Evolutionary conservation across 306 rosid genomes (phyloP).

Genomic region (Cucurbita ficifolia): DNA sequence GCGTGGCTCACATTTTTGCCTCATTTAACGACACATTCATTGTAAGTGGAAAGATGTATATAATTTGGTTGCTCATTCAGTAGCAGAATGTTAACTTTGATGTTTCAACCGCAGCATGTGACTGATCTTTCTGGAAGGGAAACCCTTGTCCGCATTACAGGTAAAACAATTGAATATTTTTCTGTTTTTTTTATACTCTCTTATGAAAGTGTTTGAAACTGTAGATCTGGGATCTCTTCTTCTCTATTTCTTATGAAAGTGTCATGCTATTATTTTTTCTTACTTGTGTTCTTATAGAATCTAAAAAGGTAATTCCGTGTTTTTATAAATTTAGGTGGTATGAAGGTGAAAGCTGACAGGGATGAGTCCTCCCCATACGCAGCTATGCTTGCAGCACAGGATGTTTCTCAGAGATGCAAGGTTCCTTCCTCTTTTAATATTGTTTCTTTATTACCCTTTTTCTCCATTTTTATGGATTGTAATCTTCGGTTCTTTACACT

Average conservation of each 20-base stretch:
- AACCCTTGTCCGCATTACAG: constrained; percentile 56
- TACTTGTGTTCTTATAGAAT: too few relatives aligned
- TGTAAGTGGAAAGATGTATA: constrained; percentile 19
- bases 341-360: constrained; percentile 62
- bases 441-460: not conserved
- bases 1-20: constrained; percentile 57
- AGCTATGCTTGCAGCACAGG: constrained; percentile 71
- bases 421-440: not conserved
- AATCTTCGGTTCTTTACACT: not conserved
- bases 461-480: not conserved
- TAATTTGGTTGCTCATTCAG: not conserved
- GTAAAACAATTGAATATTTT: constrained; percentile 6
- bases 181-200: not conserved
- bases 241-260: not conserved
- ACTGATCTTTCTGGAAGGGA: constrained; percentile 58
- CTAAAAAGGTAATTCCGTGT: not conserved
- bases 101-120: constrained; percentile 32
- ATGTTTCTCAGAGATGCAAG: constrained; percentile 54
- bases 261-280: not conserved
- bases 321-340: constrained; percentile 29
- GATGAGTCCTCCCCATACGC: constrained; percentile 59
- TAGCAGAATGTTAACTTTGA: not conserved
- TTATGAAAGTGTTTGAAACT: not conserved
- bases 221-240: not conserved
- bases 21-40: constrained; percentile 63